Evolutionary conservation across 106 monocot species (phyloP), one percentile per base, ranked within the genome.

Genomic region (Agapanthus africanus): DNA sequence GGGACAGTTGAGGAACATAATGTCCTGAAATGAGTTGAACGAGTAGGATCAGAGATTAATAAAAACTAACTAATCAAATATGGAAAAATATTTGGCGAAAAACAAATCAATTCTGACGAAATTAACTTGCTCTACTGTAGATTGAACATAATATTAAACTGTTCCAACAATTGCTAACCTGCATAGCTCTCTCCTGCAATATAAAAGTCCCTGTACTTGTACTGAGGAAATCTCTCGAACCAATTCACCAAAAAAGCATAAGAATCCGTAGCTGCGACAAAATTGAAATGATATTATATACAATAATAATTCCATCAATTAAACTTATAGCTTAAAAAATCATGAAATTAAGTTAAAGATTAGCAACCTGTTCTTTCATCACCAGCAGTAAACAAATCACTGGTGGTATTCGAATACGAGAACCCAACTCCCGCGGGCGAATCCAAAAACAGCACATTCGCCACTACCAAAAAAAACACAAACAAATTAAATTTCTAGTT

Each of bases 11-110:
- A 37, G 97, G 97, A 70, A 97, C 92, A 63, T 89, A 95, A 72
- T 97, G 97, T 8, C 97, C 95, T 91, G 81, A 67, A 75, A 76
- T n/a, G n/a, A n/a, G n/a, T n/a, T n/a, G n/a, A n/a, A n/a, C n/a
- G n/a, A n/a, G n/a, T 64, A 71, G 18, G 37, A 37, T 7, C 31
- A 7, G 7, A 33, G 30, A 15, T 25, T 9, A 16, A 8, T 0
- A 40, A 27, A 40, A 7, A 10, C 14, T 34, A 61, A 0, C 11
- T 33, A 61, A 33, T 10, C 16, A 30, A 61, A 61, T 11, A 56
- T 22, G 8, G 21, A 56, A 27, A 25, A 56, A 28, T 18, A 22
- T 10, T 6, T 25, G 10, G 4, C 4, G 19, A 47, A 41, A 41
- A 8, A 41, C 41, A 56, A 56, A 56, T 56, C 1, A 25, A 27